A percentile compares a stretch with the other conserved stretches of the same genome.
phyloP scores from a whole-genome alignment of 140 eudicot species.

The Erigeron philadelphicus region DNA sequence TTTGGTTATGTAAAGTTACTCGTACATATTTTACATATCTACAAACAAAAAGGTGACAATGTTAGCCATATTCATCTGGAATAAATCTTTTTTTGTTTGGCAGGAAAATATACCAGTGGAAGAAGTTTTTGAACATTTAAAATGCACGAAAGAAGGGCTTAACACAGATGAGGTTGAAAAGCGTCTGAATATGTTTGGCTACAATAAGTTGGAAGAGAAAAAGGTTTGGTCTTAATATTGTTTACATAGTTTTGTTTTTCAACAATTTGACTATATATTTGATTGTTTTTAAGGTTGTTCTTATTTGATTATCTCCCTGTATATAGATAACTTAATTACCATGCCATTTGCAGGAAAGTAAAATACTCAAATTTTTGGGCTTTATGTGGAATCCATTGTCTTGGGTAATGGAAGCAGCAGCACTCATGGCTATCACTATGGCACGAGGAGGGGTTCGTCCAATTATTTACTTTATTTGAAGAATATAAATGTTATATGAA shows the following conservation, averaged over 20 bases:
- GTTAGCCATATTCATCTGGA: neutral
- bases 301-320: no score
- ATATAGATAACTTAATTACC: neutral
- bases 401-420: constrained; percentile 67
- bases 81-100: neutral
- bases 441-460: constrained; percentile 55
- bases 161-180: constrained; percentile 40
- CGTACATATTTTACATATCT: neutral
- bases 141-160: constrained; percentile 52
- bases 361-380: constrained; percentile 54
- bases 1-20: neutral
- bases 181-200: constrained; percentile 48
- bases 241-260: neutral
- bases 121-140: constrained; percentile 57
- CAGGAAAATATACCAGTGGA: constrained; percentile 56
- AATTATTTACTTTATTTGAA: neutral
- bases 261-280: constrained; percentile 2
- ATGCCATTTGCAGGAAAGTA: constrained; percentile 37
- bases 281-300: no score
- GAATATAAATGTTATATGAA: constrained; percentile 1
- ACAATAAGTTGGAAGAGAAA: constrained; percentile 60
- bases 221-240: constrained; percentile 29
- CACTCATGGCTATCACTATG: constrained; percentile 49
- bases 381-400: constrained; percentile 65
- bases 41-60: neutral